Base-by-base conservation (phyloP, 345 rosid genomes). In the Lepidium africanum region DNA sequence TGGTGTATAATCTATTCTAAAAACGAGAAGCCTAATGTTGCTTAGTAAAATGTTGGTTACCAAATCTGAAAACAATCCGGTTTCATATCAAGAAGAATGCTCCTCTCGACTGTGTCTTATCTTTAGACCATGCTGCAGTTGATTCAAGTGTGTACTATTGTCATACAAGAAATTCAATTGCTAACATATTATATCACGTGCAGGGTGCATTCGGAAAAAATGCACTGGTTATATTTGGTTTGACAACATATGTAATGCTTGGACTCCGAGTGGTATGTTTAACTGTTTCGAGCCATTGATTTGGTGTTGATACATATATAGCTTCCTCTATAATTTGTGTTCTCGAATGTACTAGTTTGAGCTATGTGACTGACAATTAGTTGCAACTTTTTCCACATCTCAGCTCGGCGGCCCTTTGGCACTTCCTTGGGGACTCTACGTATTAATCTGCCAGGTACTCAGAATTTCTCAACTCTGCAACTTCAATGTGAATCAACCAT, bases 351-450 rank as follows among this genome's bases (percentile, higher is more conserved):
- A n/a, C 21, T 25, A 25, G 2, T 16, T 69, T 30, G 33, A 30
- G 33, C 1, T 30, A 30, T 30, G 33, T 30, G 33, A 6, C 33
- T 30, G 33, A 30, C 33, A 30, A 30, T 5, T 30, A 4, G 33
- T 30, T 30, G 33, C 33, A 0, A 30, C 33, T 30, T 25, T 52
- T 33, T 16, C 46, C 56, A 30, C 11, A 40, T 39, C 54, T 52
- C 85, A 93, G 97, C 81, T 93, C 27, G 96, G 98, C 1, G 98
- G 98, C 25, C 96, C 96, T 39, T 66, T 90, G 56, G 90, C 98
- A 6, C 93, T 93, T 78, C 97, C 96, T 25, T 93, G 94, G 98
- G 98, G 96, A 41, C 83, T 90, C 2, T 93, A 93, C 45, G 92
- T 93, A 61, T 74, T 90, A 77, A 90, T 90, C 71, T 93, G 94